Evolutionary conservation across 768 basidiomycete species (phyloP), one percentile per base, ranked within the genome.

Genomic region (Atractiella rhizophila): DNA sequence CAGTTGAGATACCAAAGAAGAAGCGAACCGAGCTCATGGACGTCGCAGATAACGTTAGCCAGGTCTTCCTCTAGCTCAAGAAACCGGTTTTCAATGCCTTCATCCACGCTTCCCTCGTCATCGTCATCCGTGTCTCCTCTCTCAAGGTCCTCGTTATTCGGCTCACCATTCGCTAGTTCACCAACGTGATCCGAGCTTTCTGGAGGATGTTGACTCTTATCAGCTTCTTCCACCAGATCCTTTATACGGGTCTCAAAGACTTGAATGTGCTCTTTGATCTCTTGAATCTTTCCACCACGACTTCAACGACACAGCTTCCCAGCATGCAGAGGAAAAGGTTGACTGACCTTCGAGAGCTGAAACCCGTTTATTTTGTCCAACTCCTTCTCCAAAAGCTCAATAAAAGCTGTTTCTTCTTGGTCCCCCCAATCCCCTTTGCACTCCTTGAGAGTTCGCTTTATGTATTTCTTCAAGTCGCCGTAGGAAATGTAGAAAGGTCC

Each of bases 281-380:
- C 47, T 8, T 47, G 34, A 8, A 19, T 13, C 13, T 9, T 31
- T 15, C 28, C 34, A n/a, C n/a, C n/a, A n/a, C n/a, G n/a, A n/a
- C n/a, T n/a, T n/a, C n/a, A n/a, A n/a, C n/a, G n/a, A n/a, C n/a
- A n/a, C n/a, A n/a, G n/a, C 18, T 40, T 27, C 33, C 40, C 36
- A 37, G 19, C 18, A 19, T 45, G 42, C 31, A 43, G 37, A 21
- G 36, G 32, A 9, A 37, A 68, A 28, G 91, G 68, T 56, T 94
- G 83, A 11, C 69, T 65, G 11, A 75, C 81, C 70, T 91, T 96
- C 26, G 66, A 62, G 56, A 74, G 78, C 57, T 96, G 88, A 56
- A 96, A 96, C 53, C 75, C 73, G 51, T 86, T 76, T 32, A 94
- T 74, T 62, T 96, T 96, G 54, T 85, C 79, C 25, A 96, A 66